A percentile compares a stretch with the other conserved stretches of the same genome.
Evolutionary conservation across 768 basidiomycete genomes (phyloP).

Genomic region (Paxillus rubicundulus): DNA sequence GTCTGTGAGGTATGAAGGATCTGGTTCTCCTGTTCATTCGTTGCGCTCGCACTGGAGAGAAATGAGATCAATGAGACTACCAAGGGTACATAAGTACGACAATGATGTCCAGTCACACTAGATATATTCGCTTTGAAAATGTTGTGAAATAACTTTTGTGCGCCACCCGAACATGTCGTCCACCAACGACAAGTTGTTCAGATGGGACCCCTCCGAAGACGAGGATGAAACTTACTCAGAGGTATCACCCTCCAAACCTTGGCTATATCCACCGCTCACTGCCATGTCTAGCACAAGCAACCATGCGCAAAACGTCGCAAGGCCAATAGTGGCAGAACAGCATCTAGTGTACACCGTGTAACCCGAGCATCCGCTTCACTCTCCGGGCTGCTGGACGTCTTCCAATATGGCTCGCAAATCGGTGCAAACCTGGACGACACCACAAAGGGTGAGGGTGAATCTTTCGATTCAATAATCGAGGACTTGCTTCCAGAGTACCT

Average conservation of each 20-base stretch:
- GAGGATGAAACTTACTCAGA: constrained; percentile 20
- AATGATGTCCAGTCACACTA: too few relatives aligned
- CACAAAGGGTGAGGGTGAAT: constrained; percentile 5
- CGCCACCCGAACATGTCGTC: background rate
- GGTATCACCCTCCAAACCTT: constrained; percentile 4
- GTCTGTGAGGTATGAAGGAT: too few relatives aligned
- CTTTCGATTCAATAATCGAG: constrained; percentile 37
- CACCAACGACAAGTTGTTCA: background rate
- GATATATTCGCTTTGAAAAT: too few relatives aligned
- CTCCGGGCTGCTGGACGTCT: constrained; percentile 15
- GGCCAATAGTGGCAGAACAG: constrained; percentile 16
- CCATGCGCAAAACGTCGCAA: constrained; percentile 28
- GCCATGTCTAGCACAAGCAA: constrained; percentile 6
- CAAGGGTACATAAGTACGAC: too few relatives aligned
- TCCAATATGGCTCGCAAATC: constrained; percentile 11
- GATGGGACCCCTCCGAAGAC: constrained; percentile 17
- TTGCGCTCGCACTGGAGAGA: background rate
- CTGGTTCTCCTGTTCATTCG: too few relatives aligned
- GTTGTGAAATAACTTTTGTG: background rate
- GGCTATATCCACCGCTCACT: background rate
- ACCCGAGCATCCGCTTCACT: constrained; percentile 20
- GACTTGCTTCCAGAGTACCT: constrained; percentile 34
- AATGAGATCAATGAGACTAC: too few relatives aligned
- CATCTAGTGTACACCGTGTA: constrained; percentile 4
- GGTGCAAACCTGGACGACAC: background rate